These are phyloP conservation scores for Paraphaeosphaeria minitans DNA, from an alignment of 2,329 filamentous ascomycete genomes.

Conservation along the genomic window DNA sequence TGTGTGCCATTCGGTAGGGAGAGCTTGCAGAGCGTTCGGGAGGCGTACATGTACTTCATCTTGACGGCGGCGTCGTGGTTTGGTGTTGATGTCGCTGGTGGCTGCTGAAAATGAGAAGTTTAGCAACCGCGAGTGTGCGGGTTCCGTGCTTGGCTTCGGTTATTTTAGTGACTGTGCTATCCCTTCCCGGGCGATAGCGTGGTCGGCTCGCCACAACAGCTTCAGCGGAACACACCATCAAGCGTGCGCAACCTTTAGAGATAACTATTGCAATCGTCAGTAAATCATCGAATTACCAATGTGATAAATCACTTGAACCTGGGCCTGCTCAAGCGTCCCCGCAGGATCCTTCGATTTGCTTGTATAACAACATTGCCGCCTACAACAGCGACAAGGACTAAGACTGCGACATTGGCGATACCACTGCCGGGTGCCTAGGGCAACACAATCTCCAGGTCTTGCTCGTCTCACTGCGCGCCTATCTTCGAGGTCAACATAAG, in stretches of 20 bases:
- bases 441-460: too few relatives aligned
- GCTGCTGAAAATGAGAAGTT: conserved; percentile 13
- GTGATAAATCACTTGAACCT: too few relatives aligned
- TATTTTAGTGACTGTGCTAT: neutral
- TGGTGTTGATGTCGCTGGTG: conserved; percentile 39
- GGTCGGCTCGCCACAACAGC: neutral
- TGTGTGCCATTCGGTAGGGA: conserved; percentile 20
- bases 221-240: neutral
- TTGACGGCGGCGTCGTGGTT: conserved; percentile 60
- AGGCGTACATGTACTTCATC: conserved; percentile 89
- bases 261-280: too few relatives aligned
- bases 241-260: neutral
- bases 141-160: conserved; percentile 3
- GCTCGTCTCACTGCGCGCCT: too few relatives aligned
- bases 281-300: too few relatives aligned
- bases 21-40: conserved; percentile 13
- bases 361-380: too few relatives aligned
- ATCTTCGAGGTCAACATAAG: too few relatives aligned
- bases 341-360: too few relatives aligned
- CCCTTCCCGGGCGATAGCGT: neutral
- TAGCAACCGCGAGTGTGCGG: conserved; percentile 2
- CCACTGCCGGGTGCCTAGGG: too few relatives aligned
- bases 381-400: too few relatives aligned
- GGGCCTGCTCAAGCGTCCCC: too few relatives aligned
- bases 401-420: too few relatives aligned